Percentiles rank a stretch among this genome's conserved stretches.
These are phyloP conservation scores for Vitellaria paradoxa DNA, from an alignment of 179 eudicot genomes.

Conservation along the genomic window DNA sequence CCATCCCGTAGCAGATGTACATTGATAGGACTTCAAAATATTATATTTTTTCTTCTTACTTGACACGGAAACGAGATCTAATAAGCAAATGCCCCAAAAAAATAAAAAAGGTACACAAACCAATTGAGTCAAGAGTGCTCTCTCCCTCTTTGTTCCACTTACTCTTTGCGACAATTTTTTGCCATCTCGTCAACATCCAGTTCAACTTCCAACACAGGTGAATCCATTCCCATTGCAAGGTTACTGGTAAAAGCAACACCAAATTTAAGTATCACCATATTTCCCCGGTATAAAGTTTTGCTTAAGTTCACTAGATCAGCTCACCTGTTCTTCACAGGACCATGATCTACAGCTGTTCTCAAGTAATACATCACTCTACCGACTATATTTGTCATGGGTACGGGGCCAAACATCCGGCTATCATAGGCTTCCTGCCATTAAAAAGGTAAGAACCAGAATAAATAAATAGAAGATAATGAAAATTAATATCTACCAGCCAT, in stretches of 20 bases:
- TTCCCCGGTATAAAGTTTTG: background rate
- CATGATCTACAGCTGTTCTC: slow-evolving; percentile 85
- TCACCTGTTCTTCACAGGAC: slow-evolving; percentile 89
- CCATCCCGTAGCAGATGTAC: too few species aligned
- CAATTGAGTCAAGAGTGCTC: background rate
- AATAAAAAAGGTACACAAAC: slow-evolving; percentile 12
- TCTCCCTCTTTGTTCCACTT: background rate
- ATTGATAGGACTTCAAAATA: background rate
- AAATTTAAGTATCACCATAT: background rate
- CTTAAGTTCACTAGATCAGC: slow-evolving; percentile 5
- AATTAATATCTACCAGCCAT: background rate
- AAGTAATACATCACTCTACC: slow-evolving; percentile 88
- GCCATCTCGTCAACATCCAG: slow-evolving; percentile 92
- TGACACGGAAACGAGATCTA: background rate
- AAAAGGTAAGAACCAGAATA: background rate
- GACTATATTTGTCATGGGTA: slow-evolving; percentile 69
- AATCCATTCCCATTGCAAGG: slow-evolving; percentile 49
- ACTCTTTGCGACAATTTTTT: slow-evolving; percentile 59
- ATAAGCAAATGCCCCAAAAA: background rate
- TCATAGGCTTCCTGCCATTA: slow-evolving; percentile 74
- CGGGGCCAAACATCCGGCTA: slow-evolving; percentile 83
- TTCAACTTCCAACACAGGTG: slow-evolving; percentile 72
- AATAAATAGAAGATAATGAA: background rate
- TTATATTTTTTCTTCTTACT: background rate
- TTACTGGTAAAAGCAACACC: slow-evolving; percentile 38